Base-by-base conservation (phyloP, 805 yeast genomes). In the Lipomyces yamadae region DNA sequence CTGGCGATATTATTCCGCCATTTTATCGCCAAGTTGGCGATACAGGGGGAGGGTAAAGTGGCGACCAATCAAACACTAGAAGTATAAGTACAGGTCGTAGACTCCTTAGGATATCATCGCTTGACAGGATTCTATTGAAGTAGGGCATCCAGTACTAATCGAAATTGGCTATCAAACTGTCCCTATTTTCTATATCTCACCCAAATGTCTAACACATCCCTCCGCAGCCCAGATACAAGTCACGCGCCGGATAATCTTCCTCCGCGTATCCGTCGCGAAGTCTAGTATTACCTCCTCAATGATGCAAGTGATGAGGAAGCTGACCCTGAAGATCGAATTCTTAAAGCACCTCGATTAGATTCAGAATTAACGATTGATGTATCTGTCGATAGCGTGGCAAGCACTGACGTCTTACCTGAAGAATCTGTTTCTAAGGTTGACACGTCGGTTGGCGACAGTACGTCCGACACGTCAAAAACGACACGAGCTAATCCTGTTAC, bases 21-120 rank as follows among this genome's bases (percentile, higher is more conserved):
- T 94, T 94, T 7, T 37, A 37, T 37, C 13, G 45, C 45, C 45
- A 37, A 3, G 4, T 35, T 2, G 45, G 45, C 45, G 45, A 37
- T 37, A 37, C 88, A 39, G 88, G 74, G 1, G 82, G 88, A 13
- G 88, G 90, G 86, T 15, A 79, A 74, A 68, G 80, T 80, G 3
- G 82, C 81, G 55, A 65, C 45, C 45, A 11, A 70, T 60, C 68
- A 18, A 59, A 63, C 13, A 52, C 35, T 29, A 24, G 60, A 18
- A 58, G 45, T 37, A 37, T 37, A 37, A 37, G 45, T 37, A 37
- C 15, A 8, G 45, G 45, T 37, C 45, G 45, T 8, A 8, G 13
- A 37, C 45, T 37, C 13, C 10, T 37, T 37, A 10, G 8, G 2
- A 37, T 37, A 37, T 7, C 45, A 7, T 34, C 37, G 8, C 6